Evolutionary conservation across 208 protist genomes (phyloP), one percentile per base, ranked within the genome.

Genomic region (Crithidia acanthocephali): DNA sequence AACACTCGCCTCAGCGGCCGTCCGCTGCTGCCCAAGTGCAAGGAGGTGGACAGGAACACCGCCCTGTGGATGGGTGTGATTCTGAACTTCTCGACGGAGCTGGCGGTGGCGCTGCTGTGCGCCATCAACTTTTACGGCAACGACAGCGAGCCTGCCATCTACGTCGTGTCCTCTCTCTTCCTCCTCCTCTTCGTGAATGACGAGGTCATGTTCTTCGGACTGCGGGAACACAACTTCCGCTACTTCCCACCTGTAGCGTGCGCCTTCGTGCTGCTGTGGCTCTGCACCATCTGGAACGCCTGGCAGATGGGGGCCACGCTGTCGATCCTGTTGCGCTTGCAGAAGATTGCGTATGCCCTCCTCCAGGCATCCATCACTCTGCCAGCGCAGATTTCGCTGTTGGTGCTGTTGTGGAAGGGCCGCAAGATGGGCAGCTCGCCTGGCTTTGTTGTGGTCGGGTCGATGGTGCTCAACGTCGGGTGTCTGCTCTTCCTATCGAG

Each of bases 101-200:
- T 95, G 16, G 32, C 76, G 11, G 81, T 91, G 40, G 62, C 64
- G 40, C 60, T 83, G 22, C 52, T 92, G 45, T 82, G 75, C 58
- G 68, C 63, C 4, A 68, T 92, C n/a, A 91, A 92, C 58, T 80
- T 88, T 40, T 87, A 75, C 75, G 66, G 37, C 53, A 87, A 90
- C 59, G 79, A 84, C 56, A 82, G 72, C 59, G 88, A 90, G 68
- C 85, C 88, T 11, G 70, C 68, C n/a, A 52, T 93, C n/a, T 85
- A 90, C 62, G 86, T 90, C 3, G 13, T 80, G 32, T 76, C 74
- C 32, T 83, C 85, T 16, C 57, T 86, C 9, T 79, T 96, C 25
- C 72, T 96, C n/a, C 68, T 93, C 32, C 73, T 96, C 30, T 67
- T 96, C 44, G 74, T 84, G n/a, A 75, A 94, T 62, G 91, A 94